Percentiles rank a stretch among this genome's conserved stretches.
phyloP scores from a whole-genome alignment of 148 eudicot species.

The Amaranthus cruentus region DNA sequence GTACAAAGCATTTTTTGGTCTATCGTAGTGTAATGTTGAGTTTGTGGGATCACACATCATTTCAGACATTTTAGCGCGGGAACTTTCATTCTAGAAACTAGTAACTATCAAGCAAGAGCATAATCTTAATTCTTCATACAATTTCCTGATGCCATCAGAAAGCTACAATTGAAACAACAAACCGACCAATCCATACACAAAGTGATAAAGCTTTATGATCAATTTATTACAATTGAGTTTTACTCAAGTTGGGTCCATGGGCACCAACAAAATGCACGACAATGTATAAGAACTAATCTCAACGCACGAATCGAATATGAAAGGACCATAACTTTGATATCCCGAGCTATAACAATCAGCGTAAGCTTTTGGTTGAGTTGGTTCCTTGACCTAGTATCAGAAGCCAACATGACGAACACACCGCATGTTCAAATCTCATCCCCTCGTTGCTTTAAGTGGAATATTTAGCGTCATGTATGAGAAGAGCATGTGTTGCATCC shows the following conservation, averaged over 20 bases:
- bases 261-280: not conserved
- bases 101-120: not conserved
- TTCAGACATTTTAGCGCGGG: not conserved
- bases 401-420: too few relatives aligned
- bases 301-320: not conserved
- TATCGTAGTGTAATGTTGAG: too few relatives aligned
- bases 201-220: not conserved
- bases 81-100: not conserved
- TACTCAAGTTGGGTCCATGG: not conserved
- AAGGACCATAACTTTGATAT: too few relatives aligned
- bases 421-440: too few relatives aligned
- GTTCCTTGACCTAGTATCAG: too few relatives aligned
- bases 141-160: not conserved
- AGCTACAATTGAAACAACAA: not conserved
- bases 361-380: too few relatives aligned
- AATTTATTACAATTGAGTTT: not conserved
- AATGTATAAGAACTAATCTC: not conserved
- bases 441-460: too few relatives aligned
- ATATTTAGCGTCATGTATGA: too few relatives aligned
- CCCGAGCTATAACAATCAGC: too few relatives aligned
- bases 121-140: not conserved
- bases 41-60: not conserved
- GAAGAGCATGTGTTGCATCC: too few relatives aligned
- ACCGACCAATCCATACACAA: not conserved
- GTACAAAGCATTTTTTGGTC: too few relatives aligned